phyloP scores from a whole-genome alignment of 1,284 basidiomycete genomes.

The Wolfiporia cocos region DNA sequence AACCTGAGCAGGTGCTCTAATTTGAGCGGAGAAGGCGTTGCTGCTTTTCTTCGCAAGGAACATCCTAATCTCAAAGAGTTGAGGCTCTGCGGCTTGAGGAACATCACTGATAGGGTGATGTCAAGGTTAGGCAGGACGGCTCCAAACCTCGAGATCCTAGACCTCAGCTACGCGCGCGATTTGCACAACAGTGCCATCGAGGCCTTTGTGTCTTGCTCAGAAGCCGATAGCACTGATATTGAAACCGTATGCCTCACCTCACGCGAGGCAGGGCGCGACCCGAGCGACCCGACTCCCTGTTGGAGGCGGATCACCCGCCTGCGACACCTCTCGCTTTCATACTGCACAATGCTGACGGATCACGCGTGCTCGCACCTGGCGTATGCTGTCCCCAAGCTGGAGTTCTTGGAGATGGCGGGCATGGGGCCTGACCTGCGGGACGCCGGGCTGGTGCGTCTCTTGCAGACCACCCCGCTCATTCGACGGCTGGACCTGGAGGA shows the following conservation, averaged over 20 bases:
- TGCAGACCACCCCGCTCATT: constrained; percentile 68
- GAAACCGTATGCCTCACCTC: constrained; percentile 48
- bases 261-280: constrained; percentile 59
- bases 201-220: constrained; percentile 57
- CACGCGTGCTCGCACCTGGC: constrained; percentile 68
- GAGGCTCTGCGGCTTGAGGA: constrained; percentile 58
- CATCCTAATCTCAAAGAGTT: constrained; percentile 50
- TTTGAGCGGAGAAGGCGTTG: constrained; percentile 61
- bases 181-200: constrained; percentile 73
- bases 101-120: constrained; percentile 56
- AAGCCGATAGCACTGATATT: constrained; percentile 23
- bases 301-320: constrained; percentile 64
- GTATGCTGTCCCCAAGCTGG: constrained; percentile 67
- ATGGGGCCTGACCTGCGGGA: constrained; percentile 67
- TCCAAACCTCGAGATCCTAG: constrained; percentile 76
- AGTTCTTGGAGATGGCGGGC: constrained; percentile 77
- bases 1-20: constrained; percentile 73
- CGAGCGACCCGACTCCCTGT: constrained; percentile 42
- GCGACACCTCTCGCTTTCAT: constrained; percentile 74
- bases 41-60: constrained; percentile 38
- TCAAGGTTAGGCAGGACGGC: constrained; percentile 52
- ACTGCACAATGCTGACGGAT: constrained; percentile 72
- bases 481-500: constrained; percentile 82
- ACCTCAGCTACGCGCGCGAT: constrained; percentile 67
- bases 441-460: constrained; percentile 65